These are phyloP conservation scores for Colletotrichum ledebouriae DNA, from an alignment of 2,329 filamentous ascomycete genomes.

Conservation along the genomic window DNA sequence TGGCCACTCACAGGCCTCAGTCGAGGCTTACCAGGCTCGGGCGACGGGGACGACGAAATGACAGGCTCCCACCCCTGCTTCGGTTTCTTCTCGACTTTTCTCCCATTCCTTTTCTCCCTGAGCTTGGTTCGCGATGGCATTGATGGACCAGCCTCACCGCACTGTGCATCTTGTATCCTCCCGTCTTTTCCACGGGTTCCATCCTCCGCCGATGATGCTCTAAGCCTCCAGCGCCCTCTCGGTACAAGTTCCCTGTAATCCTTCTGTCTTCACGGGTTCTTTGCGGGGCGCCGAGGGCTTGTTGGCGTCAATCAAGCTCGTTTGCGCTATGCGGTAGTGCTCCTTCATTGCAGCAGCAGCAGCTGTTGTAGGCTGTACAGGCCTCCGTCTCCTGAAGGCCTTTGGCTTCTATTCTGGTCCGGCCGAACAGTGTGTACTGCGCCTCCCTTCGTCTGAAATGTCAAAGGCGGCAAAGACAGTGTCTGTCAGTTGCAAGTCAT, in stretches of 20 bases:
- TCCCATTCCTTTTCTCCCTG: slow-evolving; percentile 23
- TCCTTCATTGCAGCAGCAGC: not conserved
- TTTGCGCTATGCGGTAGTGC: not conserved
- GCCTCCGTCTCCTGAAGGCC: too few relatives aligned
- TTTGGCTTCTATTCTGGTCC: not conserved
- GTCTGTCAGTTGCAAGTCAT: not conserved
- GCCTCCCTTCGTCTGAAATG: not conserved
- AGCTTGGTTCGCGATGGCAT: slow-evolving; percentile 4
- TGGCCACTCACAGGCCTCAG: not conserved
- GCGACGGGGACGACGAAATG: slow-evolving; percentile 24
- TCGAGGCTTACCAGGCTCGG: slow-evolving; percentile 11
- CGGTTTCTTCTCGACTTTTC: slow-evolving; percentile 34
- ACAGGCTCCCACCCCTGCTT: slow-evolving; percentile 21
- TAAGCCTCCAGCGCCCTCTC: not conserved
- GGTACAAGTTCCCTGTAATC: slow-evolving; percentile 4
- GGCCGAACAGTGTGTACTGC: not conserved
- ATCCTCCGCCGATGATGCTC: not conserved
- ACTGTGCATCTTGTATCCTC: slow-evolving; percentile 22
- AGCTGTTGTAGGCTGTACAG: not conserved
- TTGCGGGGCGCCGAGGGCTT: slow-evolving; percentile 21
- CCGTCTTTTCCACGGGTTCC: not conserved
- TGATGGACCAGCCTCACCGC: not conserved
- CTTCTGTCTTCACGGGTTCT: not conserved
- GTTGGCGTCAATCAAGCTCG: slow-evolving; percentile 23
- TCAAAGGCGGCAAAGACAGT: not conserved